Conservation (phyloP, 2,329 filamentous ascomycete genomes). For the Aspergillus tubingensis region DNA sequence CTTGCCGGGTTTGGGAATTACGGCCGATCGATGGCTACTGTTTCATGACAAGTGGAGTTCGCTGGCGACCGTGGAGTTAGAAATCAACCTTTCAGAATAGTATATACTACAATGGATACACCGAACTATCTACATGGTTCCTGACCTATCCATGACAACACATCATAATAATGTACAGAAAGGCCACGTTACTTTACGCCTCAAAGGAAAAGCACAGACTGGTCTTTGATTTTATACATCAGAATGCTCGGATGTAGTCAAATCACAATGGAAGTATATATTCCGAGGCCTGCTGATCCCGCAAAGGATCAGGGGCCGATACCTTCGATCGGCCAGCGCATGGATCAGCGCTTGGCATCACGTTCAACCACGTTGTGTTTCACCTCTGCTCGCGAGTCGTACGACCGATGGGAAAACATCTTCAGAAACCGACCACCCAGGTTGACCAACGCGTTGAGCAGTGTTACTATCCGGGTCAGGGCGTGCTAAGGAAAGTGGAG, state of each 20-base stretch:
- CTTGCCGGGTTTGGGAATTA: not conserved
- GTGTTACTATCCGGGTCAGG: not conserved
- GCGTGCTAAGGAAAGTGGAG: not conserved
- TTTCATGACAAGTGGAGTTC: not conserved
- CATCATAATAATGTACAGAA: not conserved
- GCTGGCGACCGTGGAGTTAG: slow-evolving; percentile 1
- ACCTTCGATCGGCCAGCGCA: not conserved
- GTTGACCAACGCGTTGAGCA: not conserved
- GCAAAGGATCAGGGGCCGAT: not conserved
- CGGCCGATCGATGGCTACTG: not conserved
- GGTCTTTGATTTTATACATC: too few relatives aligned
- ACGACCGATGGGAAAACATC: slow-evolving; percentile 6
- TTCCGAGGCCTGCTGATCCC: not conserved
- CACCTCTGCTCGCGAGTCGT: not conserved
- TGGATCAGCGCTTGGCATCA: slow-evolving; percentile 1
- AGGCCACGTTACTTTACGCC: not conserved
- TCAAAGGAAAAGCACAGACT: not conserved
- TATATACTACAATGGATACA: not conserved
- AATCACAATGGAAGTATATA: not conserved
- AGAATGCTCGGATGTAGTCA: not conserved
- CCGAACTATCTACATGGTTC: not conserved
- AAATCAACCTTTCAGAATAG: not conserved
- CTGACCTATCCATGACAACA: not conserved
- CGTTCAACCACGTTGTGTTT: not conserved
- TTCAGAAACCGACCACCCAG: not conserved